Percentiles rank a stretch among this genome's conserved stretches.
Conservation (phyloP, 192 early-diverging fungal species). For the Coemansia sp. region DNA sequence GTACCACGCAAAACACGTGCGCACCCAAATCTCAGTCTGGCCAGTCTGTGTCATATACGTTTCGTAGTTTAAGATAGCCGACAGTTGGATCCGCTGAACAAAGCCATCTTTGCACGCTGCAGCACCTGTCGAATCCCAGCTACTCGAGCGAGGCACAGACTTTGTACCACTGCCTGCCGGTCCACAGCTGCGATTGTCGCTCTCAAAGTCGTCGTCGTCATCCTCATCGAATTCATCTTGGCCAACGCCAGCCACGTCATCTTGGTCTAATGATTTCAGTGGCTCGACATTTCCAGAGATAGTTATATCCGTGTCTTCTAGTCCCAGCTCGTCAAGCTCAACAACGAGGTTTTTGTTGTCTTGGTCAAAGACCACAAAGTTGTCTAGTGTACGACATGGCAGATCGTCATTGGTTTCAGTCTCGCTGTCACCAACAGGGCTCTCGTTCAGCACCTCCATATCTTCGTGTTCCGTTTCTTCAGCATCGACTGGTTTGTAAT, state of each 20-base stretch:
- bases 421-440: constrained; percentile 14
- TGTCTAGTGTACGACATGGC: constrained; percentile 55
- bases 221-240: constrained; percentile 35
- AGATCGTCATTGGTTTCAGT: constrained; percentile 28
- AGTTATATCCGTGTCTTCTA: constrained; percentile 43
- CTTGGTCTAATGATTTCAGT: constrained; percentile 27
- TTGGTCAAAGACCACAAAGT: constrained; percentile 58
- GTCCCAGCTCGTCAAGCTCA: constrained; percentile 52
- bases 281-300: constrained; percentile 56
- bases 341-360: constrained; percentile 27
- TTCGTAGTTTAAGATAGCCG: constrained; percentile 48
- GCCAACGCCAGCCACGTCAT: constrained; percentile 18
- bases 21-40: constrained; percentile 47
- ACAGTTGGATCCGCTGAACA: constrained; percentile 44
- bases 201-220: constrained; percentile 3
- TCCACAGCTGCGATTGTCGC: constrained; percentile 1
- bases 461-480: constrained; percentile 40
- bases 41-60: constrained; percentile 22
- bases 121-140: background rate
- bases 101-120: constrained; percentile 32
- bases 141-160: background rate
- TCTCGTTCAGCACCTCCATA: constrained; percentile 55
- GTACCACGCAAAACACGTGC: constrained; percentile 54
- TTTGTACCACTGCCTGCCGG: background rate
- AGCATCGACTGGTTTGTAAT: constrained; percentile 22